A percentile compares a stretch with the other conserved stretches of the same genome.
Conservation (phyloP, 495 filamentous ascomycete genomes). For the Chaetomium cochliodes region DNA sequence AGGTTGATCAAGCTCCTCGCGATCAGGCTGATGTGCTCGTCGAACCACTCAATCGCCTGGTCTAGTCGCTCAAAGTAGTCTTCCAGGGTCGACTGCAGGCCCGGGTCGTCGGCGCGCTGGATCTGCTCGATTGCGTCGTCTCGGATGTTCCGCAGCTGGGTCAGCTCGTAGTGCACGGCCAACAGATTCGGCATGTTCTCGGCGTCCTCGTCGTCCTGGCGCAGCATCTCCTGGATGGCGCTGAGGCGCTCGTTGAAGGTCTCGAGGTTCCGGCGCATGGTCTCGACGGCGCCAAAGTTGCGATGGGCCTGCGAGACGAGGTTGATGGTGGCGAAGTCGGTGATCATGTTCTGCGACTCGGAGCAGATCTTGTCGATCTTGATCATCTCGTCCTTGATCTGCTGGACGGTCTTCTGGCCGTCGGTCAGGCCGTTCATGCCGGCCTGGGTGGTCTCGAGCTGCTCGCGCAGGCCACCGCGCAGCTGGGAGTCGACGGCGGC, state of each 20-base stretch:
- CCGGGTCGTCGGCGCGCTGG: slow-evolving; percentile 65
- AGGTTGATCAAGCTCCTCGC: slow-evolving; percentile 87
- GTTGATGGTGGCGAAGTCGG: slow-evolving; percentile 96
- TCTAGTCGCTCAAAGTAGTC: slow-evolving; percentile 89
- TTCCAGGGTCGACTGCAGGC: slow-evolving; percentile 73
- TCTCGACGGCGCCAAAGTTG: slow-evolving; percentile 87
- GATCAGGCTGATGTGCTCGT: slow-evolving; percentile 85
- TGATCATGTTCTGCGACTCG: slow-evolving; percentile 92
- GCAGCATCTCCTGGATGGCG: slow-evolving; percentile 69
- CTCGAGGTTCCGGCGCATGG: slow-evolving; percentile 87
- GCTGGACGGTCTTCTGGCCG: slow-evolving; percentile 80
- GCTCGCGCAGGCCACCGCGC: slow-evolving; percentile 78
- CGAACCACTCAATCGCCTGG: slow-evolving; percentile 85
- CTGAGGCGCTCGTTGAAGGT: slow-evolving; percentile 74
- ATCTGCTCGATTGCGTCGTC: slow-evolving; percentile 97
- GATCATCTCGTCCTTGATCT: slow-evolving; percentile 95
- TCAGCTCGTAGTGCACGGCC: slow-evolving; percentile 84
- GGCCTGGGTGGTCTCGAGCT: slow-evolving; percentile 86
- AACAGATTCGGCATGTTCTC: slow-evolving; percentile 93
- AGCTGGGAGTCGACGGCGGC: slow-evolving; percentile 84
- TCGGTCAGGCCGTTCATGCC: slow-evolving; percentile 85
- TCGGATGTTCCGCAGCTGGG: slow-evolving; percentile 83
- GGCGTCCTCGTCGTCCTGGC: slow-evolving; percentile 74
- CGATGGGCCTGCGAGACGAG: slow-evolving; percentile 87
- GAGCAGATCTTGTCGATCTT: slow-evolving; percentile 97